A percentile compares a stretch with the other conserved stretches of the same genome.
Evolutionary conservation across 2,329 filamentous ascomycete genomes (phyloP).

Genomic region (Pestalotiopsis sp.): DNA sequence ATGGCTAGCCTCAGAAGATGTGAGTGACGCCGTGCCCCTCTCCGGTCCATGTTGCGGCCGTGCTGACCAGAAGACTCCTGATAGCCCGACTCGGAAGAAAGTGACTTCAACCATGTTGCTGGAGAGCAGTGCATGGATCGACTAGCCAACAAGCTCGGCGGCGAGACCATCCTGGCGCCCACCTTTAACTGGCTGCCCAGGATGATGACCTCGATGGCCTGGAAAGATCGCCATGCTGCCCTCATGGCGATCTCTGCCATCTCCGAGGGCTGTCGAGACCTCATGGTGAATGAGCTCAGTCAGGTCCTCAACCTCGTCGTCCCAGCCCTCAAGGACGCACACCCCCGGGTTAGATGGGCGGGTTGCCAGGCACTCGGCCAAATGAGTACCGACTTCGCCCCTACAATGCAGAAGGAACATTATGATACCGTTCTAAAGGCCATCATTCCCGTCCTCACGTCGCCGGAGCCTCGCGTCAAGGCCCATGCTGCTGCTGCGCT

Average conservation of each 20-base stretch:
- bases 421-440: constrained; percentile 85
- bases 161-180: constrained; percentile 86
- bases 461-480: constrained; percentile 89
- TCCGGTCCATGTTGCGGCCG: not conserved
- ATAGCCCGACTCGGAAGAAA: constrained; percentile 90
- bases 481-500: constrained; percentile 96
- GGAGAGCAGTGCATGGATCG: constrained; percentile 99
- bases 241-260: constrained; percentile 99
- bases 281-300: constrained; percentile 93
- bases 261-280: constrained; percentile 91
- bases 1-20: constrained; percentile 92
- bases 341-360: constrained; percentile 94
- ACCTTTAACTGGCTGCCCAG: constrained; percentile 96
- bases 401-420: constrained; percentile 96
- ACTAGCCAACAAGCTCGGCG: constrained; percentile 94
- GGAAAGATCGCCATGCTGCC: constrained; percentile 94
- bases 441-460: constrained; percentile 90
- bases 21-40: constrained; percentile 44
- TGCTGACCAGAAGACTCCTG: constrained; percentile 28
- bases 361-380: constrained; percentile 98
- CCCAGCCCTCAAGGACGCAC: constrained; percentile 84
- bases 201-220: constrained; percentile 95
- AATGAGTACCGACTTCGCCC: constrained; percentile 99
- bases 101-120: constrained; percentile 94
- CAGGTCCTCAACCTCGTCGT: constrained; percentile 95